Evolutionary conservation across 1,284 basidiomycete species (phyloP).

Genomic region (Tilletia indica): DNA sequence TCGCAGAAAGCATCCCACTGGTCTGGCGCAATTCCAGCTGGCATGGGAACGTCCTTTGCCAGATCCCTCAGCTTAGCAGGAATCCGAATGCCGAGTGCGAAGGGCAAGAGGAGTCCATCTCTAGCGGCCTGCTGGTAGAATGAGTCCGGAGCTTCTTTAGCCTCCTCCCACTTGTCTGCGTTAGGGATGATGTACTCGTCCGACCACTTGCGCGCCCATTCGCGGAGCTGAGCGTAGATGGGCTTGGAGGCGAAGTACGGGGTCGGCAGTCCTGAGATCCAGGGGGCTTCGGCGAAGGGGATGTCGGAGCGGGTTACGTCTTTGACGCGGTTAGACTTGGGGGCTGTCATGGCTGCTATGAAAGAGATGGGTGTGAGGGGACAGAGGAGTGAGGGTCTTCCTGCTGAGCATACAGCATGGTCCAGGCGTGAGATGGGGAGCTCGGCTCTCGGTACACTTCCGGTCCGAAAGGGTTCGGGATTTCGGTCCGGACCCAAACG

Average conservation of each 20-base stretch:
- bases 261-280: slow-evolving; percentile 39
- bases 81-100: slow-evolving; percentile 29
- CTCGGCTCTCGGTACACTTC: too few relatives aligned
- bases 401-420: too few relatives aligned
- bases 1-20: slow-evolving; percentile 50
- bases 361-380: too few relatives aligned
- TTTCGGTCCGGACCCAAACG: too few relatives aligned
- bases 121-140: slow-evolving; percentile 39
- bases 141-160: slow-evolving; percentile 30
- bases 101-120: slow-evolving; percentile 43
- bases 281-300: slow-evolving; percentile 37
- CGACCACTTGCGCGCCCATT: slow-evolving; percentile 33
- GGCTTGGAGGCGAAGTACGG: slow-evolving; percentile 34
- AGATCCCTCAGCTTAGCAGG: slow-evolving; percentile 34
- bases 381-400: too few relatives aligned
- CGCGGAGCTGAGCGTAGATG: slow-evolving; percentile 32
- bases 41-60: slow-evolving; percentile 32
- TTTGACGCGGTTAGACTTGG: not conserved
- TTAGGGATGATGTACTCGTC: slow-evolving; percentile 34
- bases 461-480: too few relatives aligned
- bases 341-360: too few relatives aligned
- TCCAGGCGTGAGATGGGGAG: too few relatives aligned
- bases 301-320: slow-evolving; percentile 19
- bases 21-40: slow-evolving; percentile 33
- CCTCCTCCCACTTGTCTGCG: slow-evolving; percentile 32